Percentiles rank a stretch among this genome's conserved stretches.
Conservation (phyloP, 108 stramenopile species). For the Ochromonas danica region DNA sequence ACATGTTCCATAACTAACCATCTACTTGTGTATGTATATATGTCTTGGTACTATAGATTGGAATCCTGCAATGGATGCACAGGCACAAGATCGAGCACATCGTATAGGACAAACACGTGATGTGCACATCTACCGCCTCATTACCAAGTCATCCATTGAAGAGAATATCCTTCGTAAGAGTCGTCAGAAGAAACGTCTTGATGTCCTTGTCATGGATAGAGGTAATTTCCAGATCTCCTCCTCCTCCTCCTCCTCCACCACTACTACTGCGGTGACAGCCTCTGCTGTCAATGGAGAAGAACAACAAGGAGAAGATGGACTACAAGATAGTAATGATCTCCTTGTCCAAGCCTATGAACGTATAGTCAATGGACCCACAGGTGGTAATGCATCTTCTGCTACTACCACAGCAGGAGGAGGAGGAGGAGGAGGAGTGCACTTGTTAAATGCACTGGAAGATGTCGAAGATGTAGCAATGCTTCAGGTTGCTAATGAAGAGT, state of each 20-base stretch:
- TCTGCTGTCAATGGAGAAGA: constrained; percentile 59
- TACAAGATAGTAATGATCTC: background rate
- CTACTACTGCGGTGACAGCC: constrained; percentile 64
- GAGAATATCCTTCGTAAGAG: constrained; percentile 95
- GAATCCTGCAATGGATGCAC: constrained; percentile 69
- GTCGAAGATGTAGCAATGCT: background rate
- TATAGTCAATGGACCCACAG: constrained; percentile 53
- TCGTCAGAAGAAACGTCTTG: constrained; percentile 84
- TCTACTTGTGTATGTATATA: too few relatives aligned
- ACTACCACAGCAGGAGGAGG: background rate
- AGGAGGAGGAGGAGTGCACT: background rate
- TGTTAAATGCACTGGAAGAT: background rate
- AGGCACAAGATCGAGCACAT: constrained; percentile 77
- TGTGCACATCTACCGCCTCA: constrained; percentile 92
- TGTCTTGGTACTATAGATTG: too few relatives aligned
- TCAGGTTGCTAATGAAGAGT: background rate
- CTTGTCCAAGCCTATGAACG: constrained; percentile 37
- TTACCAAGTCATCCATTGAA: constrained; percentile 88
- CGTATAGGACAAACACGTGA: constrained; percentile 93
- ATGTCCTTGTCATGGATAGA: constrained; percentile 87
- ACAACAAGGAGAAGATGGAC: constrained; percentile 6
- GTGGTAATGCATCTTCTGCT: background rate
- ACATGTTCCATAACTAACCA: constrained; percentile 63
- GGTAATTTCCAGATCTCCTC: constrained; percentile 72
- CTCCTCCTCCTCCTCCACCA: too few relatives aligned